A percentile compares a stretch with the other conserved stretches of the same genome.
These are phyloP conservation scores for Dissoconium aciculare DNA, from an alignment of 2,329 filamentous ascomycete genomes.

Conservation along the genomic window DNA sequence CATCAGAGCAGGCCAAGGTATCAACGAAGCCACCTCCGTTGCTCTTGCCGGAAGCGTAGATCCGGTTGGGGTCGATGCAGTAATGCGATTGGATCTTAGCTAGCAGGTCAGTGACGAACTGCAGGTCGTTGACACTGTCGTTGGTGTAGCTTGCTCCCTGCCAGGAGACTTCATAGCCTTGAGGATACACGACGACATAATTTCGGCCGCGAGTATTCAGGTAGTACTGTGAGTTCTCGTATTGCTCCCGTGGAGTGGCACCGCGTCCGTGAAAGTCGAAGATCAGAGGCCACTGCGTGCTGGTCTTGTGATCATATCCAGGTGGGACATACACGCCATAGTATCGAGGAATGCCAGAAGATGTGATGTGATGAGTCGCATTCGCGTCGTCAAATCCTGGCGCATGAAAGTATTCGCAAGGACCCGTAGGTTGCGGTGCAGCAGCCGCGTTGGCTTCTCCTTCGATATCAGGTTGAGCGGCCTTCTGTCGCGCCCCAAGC, in stretches of 20 bases:
- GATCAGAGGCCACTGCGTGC: conserved; percentile 23
- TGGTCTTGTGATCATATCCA: conserved; percentile 10
- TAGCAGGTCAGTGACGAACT: conserved; percentile 32
- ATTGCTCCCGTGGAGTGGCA: conserved; percentile 26
- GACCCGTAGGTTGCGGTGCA: too few species aligned
- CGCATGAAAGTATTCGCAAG: too few species aligned
- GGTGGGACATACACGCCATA: conserved; percentile 16
- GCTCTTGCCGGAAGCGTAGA: conserved; percentile 38
- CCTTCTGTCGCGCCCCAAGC: too few species aligned
- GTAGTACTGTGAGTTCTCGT: conserved; percentile 32
- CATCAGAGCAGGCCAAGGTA: conserved; percentile 32
- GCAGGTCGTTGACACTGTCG: conserved; percentile 27
- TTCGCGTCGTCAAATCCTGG: conserved; percentile 11
- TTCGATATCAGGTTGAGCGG: too few species aligned
- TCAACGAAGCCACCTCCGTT: conserved; percentile 39
- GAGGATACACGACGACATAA: conserved; percentile 34
- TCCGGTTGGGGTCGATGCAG: conserved; percentile 31
- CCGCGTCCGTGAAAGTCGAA: conserved; percentile 34
- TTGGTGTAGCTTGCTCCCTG: conserved; percentile 29
- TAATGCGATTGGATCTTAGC: conserved; percentile 26
- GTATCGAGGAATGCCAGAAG: conserved; percentile 11
- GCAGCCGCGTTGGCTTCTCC: too few species aligned
- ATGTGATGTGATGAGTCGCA: conserved; percentile 9
- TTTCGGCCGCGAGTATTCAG: conserved; percentile 30
- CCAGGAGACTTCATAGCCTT: conserved; percentile 27